These are phyloP conservation scores for Barbatosphaeria neglecta DNA, from an alignment of 495 filamentous ascomycete species.

Conservation along the genomic window DNA sequence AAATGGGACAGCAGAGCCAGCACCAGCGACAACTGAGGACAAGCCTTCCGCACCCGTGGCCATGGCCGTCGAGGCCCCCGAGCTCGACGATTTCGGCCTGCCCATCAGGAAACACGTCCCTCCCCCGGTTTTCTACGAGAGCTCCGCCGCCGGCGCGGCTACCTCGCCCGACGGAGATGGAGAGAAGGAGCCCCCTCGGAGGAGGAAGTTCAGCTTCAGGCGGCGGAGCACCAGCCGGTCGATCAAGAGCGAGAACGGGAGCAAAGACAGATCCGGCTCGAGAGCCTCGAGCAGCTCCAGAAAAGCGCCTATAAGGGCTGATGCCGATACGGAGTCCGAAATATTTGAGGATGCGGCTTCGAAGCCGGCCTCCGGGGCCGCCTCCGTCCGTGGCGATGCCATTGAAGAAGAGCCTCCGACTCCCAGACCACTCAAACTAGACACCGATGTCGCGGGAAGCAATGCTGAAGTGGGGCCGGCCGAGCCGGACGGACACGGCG, in stretches of 20 bases:
- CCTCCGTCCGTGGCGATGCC: slow-evolving; percentile 5
- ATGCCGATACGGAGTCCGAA: slow-evolving; percentile 14
- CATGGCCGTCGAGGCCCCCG: slow-evolving; percentile 24
- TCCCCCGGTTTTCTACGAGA: slow-evolving; percentile 2
- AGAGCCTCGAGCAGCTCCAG: not conserved
- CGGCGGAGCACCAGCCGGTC: not conserved
- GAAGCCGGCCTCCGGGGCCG: slow-evolving; percentile 12
- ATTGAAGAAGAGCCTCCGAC: slow-evolving; percentile 10
- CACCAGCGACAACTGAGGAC: not conserved
- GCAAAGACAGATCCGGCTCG: not conserved
- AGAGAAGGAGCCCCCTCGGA: slow-evolving; percentile 7
- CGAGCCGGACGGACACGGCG: not conserved
- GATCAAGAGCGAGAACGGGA: not conserved
- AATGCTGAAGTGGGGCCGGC: not conserved
- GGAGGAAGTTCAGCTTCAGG: not conserved
- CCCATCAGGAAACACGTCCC: slow-evolving; percentile 30
- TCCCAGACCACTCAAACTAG: slow-evolving; percentile 8
- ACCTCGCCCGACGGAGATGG: not conserved
- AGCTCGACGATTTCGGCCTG: slow-evolving; percentile 47
- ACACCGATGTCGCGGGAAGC: not conserved
- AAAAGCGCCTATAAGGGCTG: not conserved
- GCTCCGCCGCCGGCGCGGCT: no score
- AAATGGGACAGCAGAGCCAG: not conserved
- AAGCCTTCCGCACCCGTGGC: not conserved
- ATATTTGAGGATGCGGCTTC: slow-evolving; percentile 32